Evolutionary conservation across 257 asterid species (phyloP), one percentile per base, ranked within the genome.

Genomic region (Gynochthodes officinalis): DNA sequence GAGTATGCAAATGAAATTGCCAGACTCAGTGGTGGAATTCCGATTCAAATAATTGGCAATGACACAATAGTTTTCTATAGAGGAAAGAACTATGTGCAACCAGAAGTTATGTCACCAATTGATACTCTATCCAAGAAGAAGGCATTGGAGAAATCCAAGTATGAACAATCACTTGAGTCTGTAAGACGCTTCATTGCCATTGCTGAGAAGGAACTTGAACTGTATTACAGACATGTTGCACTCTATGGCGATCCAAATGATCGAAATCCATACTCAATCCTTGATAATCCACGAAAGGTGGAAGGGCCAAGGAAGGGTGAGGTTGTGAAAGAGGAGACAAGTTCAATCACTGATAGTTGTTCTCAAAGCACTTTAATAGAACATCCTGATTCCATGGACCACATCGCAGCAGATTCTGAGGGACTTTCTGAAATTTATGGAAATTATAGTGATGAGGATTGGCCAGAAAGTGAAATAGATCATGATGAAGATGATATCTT

Each of bases 81-180:
- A 9, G 97, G 97, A 48, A 94, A 84, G 74, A 78, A 88, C 60
- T 94, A 94, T 78, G 96, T 83, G 75, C 97, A 89, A 79, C 98
- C 98, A 28, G 81, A 88, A 89, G 90, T 91, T 65, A 91, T 91
- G 97, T 94, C 96, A 16, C 98, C 98, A 16, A 83, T 94, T 39
- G 97, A 91, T 77, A 94, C 98, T 19, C 76, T 94, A 55, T 89
- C 98, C 13, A 94, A 89, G 83, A 94, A 87, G 82, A 84, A 86
- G 88, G 98, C 98, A 32, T 81, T 87, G 84, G 95, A 89, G 76
- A 93, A 91, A 80, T 89, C 97, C 35, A 93, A 89, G 67, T 89
- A 88, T 28, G 97, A 91, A 80, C 98, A 93, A 52, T 93, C 98
- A 11, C 91, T 94, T 0, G 96, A 91, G 73, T 91, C 96, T 42